Evolutionary conservation across 108 stramenopile species (phyloP), one percentile per base, ranked within the genome.

Genomic region (Skeletonema tropicum): DNA sequence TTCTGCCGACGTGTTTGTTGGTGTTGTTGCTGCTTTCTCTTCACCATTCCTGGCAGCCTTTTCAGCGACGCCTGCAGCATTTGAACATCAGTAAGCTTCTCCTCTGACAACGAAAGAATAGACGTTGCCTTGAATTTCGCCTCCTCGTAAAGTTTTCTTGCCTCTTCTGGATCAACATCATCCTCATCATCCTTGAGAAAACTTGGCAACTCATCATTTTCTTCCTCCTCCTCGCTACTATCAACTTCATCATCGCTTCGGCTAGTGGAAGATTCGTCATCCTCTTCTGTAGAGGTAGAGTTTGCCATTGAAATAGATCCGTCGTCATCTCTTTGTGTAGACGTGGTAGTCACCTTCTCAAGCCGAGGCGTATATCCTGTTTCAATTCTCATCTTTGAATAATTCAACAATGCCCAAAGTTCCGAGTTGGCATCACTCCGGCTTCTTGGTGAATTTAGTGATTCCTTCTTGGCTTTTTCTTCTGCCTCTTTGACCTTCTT

Each of bases 1-100:
- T 59, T 65, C 59, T 14, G 25, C 15, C 19, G 32, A 23, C n/a
- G 55, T 57, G n/a, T 26, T 14, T 49, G 42, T 4, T 39, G 23
- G 52, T 19, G 10, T 39, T 61, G 23, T 11, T 12, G 35, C 33
- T 0, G 66, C 59, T 30, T 61, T 62, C 6, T 49, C 45, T 42
- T 78, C 82, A 21, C 82, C 82, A 13, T 62, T 78, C 31, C 73
- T 69, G 11, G 82, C 76, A 32, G 82, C 82, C 15, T 77, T 76
- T 63, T 77, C 77, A 29, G 82, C 82, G 35, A 83, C 45, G 82
- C 82, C 38, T 83, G 77, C 4, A 83, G 76, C 76, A 83, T 83
- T 69, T 83, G 82, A 48, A 78, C 77, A 21, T 83, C 82, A 6
- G 76, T 76, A 9, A 83, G 58, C 13, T 83, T 73, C 15, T 82